These are phyloP conservation scores for Prillingera fragicola DNA, from an alignment of 1,284 basidiomycete genomes.

Conservation along the genomic window DNA sequence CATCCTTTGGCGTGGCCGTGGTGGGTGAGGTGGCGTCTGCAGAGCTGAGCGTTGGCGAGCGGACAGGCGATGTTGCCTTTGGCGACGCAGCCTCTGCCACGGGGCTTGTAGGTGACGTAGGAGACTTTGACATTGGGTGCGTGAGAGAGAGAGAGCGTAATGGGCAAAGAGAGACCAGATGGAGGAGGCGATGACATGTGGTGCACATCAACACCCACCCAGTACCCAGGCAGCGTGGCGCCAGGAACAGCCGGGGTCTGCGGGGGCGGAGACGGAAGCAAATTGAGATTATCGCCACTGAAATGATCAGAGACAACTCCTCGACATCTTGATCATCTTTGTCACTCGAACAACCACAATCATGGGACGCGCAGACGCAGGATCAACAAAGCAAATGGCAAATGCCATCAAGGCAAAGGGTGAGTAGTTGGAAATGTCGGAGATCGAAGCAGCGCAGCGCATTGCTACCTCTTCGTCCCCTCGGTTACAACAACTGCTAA, in stretches of 20 bases:
- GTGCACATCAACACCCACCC: neutral
- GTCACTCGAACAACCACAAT: conserved; percentile 5
- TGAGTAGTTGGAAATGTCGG: conserved; percentile 16
- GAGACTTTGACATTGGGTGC: neutral
- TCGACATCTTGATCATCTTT: neutral
- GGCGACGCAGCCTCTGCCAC: neutral
- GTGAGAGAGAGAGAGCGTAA: neutral
- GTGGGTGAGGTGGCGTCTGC: neutral
- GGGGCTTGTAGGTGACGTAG: neutral
- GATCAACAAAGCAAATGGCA: conserved; percentile 82
- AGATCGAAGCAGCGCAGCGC: neutral
- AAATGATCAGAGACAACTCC: neutral
- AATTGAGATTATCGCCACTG: conserved; percentile 2
- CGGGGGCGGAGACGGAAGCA: neutral
- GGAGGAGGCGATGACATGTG: neutral
- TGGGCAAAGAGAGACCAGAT: too few relatives aligned
- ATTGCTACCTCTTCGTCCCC: conserved; percentile 5
- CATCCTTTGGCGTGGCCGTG: neutral
- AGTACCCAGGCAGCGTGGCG: neutral
- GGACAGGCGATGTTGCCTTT: neutral
- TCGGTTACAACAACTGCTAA: conserved; percentile 2
- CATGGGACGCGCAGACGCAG: conserved; percentile 58
- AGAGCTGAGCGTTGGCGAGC: too few relatives aligned
- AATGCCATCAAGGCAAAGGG: conserved; percentile 96
- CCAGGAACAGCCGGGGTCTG: neutral